These are phyloP conservation scores for Fusarium keratoplasticum DNA, from an alignment of 2,329 filamentous ascomycete species.

Conservation along the genomic window DNA sequence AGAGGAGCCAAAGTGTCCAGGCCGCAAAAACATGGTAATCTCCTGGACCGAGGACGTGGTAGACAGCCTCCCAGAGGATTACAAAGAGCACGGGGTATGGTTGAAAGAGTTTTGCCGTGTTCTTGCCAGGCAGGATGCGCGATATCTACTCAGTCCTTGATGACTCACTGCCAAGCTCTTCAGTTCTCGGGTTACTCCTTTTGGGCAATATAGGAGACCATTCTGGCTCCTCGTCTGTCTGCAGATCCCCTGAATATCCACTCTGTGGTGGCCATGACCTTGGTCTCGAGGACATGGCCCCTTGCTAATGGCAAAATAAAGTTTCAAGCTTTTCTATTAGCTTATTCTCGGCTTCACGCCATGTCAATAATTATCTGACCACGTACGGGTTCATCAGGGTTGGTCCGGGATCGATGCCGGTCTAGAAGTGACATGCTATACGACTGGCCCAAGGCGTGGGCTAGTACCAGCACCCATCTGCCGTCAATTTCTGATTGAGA, in stretches of 20 bases:
- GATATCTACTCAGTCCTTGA: slow-evolving; percentile 44
- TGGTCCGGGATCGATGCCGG: not conserved
- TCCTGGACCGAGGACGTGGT: slow-evolving; percentile 39
- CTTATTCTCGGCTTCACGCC: not conserved
- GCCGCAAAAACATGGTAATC: slow-evolving; percentile 42
- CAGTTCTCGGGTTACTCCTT: not conserved
- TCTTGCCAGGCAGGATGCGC: slow-evolving; percentile 35
- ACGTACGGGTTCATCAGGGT: not conserved
- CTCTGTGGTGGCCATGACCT: not conserved
- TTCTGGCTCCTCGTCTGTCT: not conserved
- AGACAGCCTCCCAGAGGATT: slow-evolving; percentile 29
- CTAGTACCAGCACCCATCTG: not conserved
- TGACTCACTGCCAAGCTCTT: not conserved
- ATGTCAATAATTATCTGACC: not conserved
- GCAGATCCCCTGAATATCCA: not conserved
- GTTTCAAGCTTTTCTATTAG: not conserved
- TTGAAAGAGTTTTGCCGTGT: slow-evolving; percentile 37
- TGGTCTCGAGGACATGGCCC: not conserved
- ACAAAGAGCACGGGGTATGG: slow-evolving; percentile 35
- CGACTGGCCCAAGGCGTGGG: not conserved
- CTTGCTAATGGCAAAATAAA: not conserved
- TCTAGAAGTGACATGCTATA: not conserved
- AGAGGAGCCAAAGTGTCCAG: slow-evolving; percentile 35
- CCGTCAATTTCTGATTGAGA: not conserved
- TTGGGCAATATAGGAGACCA: not conserved